phyloP scores from a whole-genome alignment of 2,329 filamentous ascomycete species.

The Botrytis pseudocinerea region DNA sequence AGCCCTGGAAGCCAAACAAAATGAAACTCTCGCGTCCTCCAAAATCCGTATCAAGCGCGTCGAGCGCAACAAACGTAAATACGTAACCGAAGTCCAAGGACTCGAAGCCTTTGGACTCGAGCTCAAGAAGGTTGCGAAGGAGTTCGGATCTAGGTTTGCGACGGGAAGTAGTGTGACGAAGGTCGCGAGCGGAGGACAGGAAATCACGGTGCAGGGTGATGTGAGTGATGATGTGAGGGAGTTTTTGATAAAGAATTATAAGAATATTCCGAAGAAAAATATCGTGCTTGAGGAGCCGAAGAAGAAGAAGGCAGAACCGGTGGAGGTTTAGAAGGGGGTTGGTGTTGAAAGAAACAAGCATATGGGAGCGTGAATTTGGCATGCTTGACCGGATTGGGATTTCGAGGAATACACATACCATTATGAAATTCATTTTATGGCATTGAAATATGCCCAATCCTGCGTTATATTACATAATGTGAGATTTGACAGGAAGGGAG shows the following conservation, averaged over 20 bases:
- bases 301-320: conserved; percentile 74
- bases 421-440: not conserved
- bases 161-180: conserved; percentile 93
- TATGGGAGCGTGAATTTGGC: not conserved
- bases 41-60: conserved; percentile 93
- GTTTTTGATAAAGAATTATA: conserved; percentile 85
- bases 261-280: conserved; percentile 90
- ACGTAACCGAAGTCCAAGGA: conserved; percentile 87
- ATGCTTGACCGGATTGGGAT: not conserved
- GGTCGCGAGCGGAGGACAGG: conserved; percentile 79
- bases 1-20: conserved; percentile 78
- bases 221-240: conserved; percentile 93
- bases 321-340: not conserved
- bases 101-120: conserved; percentile 89
- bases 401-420: not conserved
- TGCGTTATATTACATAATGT: not conserved
- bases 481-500: not conserved
- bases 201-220: conserved; percentile 97
- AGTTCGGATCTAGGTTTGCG: conserved; percentile 97
- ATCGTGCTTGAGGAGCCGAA: conserved; percentile 94
- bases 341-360: not conserved
- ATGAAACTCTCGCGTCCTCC: conserved; percentile 73
- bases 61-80: conserved; percentile 97
- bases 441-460: not conserved
- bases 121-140: conserved; percentile 93